Base-by-base conservation (phyloP, 257 asterid genomes). In the Solanum sejunctum region DNA sequence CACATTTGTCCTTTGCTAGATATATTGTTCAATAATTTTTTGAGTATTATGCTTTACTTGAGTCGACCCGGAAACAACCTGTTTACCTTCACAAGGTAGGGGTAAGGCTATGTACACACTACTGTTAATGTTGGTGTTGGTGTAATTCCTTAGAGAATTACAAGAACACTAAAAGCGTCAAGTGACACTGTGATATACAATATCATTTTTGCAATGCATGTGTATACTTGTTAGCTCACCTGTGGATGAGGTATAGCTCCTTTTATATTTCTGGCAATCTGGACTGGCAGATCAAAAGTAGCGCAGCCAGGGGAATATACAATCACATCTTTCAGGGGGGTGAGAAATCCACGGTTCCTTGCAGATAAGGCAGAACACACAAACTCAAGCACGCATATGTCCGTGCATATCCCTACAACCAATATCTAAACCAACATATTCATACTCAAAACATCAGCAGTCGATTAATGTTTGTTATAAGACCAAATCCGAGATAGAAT, bases 361-460 rank as follows among this genome's bases (percentile, higher is more conserved):
- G 97, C 98, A 64, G 99, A 93, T 84, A 95, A 86, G 10, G 87
- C 82, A 3, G 98, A 95, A 92, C 94, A 91, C 51, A 93, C 96
- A 82, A 96, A 94, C 90, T 95, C 98, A 28, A 95, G 93, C 77
- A 96, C 97, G 57, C 99, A 96, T 41, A 96, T 43, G 86, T 96
- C 99, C 43, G 98, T 93, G 91, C 98, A 96, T 87, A 96, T 93
- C 86, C 98, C 98, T 56, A 91, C 89, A 87, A 96, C 95, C 93
- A 96, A 86, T 73, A 96, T 64, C 99, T 96, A 84, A 23, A 71
- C 41, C 88, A 84, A 85, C 36, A 21, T 75, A 77, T 61, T 66
- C 54, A 83, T 71, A 45, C 16, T 16, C 45, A 47, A 54, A 23
- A 67, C 51, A 61, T 57, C 56, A 78, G 67, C 8, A 47, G 18